A percentile compares a stretch with the other conserved stretches of the same genome.
Conservation (phyloP, 176 grass and related monocot species). For the Cenchrus americanus region DNA sequence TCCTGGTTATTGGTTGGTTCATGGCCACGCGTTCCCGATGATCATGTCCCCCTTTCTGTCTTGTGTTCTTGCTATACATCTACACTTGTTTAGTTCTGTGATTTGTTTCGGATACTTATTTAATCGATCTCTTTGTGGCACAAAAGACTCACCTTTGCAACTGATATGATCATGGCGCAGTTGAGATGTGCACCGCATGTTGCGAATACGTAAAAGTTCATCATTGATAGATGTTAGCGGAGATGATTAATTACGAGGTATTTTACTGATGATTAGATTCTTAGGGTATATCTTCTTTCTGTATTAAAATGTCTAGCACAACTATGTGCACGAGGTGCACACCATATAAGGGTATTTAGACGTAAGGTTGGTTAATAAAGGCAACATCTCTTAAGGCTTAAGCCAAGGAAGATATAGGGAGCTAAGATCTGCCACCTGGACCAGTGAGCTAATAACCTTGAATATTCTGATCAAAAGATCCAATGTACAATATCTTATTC, state of each 20-base stretch:
- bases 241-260: slow-evolving; percentile 13
- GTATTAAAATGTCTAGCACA: slow-evolving; percentile 1
- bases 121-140: not conserved
- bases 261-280: not conserved
- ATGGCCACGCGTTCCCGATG: slow-evolving; percentile 25
- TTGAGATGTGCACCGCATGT: not conserved
- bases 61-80: not conserved
- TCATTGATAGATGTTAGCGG: not conserved
- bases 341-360: not conserved
- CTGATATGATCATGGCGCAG: slow-evolving; percentile 17
- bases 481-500: not conserved
- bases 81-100: not conserved
- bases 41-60: not conserved
- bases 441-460: not conserved
- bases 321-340: slow-evolving; percentile 42
- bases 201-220: slow-evolving; percentile 14
- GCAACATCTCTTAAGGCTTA: slow-evolving; percentile 50
- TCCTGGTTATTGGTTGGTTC: not conserved
- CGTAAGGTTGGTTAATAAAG: slow-evolving; percentile 6
- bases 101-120: slow-evolving; percentile 1
- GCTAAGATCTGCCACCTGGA: slow-evolving; percentile 7
- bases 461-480: not conserved
- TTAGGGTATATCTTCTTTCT: slow-evolving; percentile 5
- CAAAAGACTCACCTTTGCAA: slow-evolving; percentile 22
- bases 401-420: slow-evolving; percentile 25